Evolutionary conservation across 148 eudicot species (phyloP).

Genomic region (Spergularia marina): DNA sequence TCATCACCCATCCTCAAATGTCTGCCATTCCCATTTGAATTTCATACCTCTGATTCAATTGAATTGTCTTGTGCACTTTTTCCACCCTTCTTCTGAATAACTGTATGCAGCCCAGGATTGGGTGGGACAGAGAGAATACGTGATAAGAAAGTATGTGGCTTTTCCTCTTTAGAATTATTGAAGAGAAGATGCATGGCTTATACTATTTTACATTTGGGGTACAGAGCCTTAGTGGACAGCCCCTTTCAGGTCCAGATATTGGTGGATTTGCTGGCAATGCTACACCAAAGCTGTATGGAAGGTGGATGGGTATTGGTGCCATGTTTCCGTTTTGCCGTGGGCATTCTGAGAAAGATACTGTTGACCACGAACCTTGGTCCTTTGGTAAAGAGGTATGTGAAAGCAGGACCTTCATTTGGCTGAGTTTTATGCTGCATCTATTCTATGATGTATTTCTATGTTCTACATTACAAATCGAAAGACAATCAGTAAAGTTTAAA

Average conservation of each 20-base stretch:
- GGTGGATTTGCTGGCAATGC: constrained; percentile 99
- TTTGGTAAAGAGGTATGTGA: constrained; percentile 83
- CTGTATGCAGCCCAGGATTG: too few species aligned
- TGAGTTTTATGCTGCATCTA: neutral
- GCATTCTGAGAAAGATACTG: constrained; percentile 72
- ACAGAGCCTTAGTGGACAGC: constrained; percentile 98
- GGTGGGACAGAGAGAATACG: neutral
- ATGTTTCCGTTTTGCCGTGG: constrained; percentile 98
- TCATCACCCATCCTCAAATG: neutral
- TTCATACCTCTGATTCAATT: constrained; percentile 4
- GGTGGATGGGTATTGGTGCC: constrained; percentile 98
- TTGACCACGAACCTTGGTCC: constrained; percentile 96
- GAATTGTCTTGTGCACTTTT: neutral
- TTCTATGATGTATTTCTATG: neutral
- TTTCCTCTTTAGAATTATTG: neutral
- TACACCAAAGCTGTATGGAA: constrained; percentile 88
- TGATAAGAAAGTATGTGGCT: neutral
- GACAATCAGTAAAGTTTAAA: constrained; percentile 4
- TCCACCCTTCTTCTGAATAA: neutral
- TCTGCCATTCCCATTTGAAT: neutral
- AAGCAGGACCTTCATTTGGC: neutral
- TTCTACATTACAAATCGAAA: neutral
- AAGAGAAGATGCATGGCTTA: neutral
- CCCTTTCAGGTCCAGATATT: constrained; percentile 95
- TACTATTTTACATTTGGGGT: neutral